A percentile compares a stretch with the other conserved stretches of the same genome.
Conservation (phyloP, 2,329 filamentous ascomycete species). For the Dryadomyces quercivorus region DNA sequence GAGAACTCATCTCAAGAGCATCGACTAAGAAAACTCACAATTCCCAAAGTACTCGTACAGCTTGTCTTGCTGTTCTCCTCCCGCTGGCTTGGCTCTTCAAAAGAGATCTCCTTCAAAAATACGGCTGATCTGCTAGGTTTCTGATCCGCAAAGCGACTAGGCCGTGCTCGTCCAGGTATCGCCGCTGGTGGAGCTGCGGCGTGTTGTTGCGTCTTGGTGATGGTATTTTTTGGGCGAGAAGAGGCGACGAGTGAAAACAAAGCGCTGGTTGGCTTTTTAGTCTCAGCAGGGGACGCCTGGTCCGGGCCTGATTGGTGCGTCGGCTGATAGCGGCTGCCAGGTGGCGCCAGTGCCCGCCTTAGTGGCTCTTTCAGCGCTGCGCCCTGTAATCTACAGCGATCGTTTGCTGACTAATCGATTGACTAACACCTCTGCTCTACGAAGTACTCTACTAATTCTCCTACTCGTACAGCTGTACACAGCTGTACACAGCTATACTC, state of each 20-base stretch:
- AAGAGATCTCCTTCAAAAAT: too few relatives aligned
- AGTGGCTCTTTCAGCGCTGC: background rate
- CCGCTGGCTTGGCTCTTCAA: too few relatives aligned
- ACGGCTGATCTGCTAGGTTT: background rate
- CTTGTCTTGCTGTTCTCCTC: too few relatives aligned
- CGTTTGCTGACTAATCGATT: background rate
- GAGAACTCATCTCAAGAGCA: too few relatives aligned
- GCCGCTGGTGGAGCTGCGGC: background rate
- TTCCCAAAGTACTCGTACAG: too few relatives aligned
- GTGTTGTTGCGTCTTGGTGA: background rate
- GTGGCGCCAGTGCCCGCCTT: background rate
- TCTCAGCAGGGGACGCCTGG: background rate
- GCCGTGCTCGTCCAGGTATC: background rate
- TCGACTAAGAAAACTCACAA: too few relatives aligned
- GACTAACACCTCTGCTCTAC: background rate
- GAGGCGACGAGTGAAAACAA: constrained; percentile 7
- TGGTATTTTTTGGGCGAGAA: constrained; percentile 1
- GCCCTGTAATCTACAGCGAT: background rate
- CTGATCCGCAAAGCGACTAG: background rate
- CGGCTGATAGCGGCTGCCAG: background rate
- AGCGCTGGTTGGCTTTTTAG: background rate
- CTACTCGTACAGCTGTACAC: too few relatives aligned
- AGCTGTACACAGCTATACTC: too few relatives aligned
- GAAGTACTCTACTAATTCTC: too few relatives aligned
- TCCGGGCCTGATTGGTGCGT: constrained; percentile 2